Base-by-base conservation (phyloP, 2,329 filamentous ascomycete species). In the Colletotrichum sp. region DNA sequence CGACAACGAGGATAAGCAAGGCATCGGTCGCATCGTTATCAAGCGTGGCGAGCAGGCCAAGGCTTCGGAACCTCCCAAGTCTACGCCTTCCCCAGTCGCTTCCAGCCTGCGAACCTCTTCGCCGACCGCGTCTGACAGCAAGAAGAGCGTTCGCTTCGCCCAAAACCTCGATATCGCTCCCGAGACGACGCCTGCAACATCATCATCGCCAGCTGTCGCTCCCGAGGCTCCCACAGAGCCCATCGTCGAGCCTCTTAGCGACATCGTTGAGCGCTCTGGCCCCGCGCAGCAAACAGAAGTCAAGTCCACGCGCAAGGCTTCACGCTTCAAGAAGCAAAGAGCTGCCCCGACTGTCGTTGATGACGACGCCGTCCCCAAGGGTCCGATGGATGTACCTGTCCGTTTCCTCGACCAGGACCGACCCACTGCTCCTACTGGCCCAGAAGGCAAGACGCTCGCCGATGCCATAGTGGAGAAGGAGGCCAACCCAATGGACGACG, bases 121-220 rank as follows among this genome's bases (percentile, higher is more conserved):
- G 26, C 69, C 75, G 60, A 67, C 78, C 13, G 76, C 77, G 8
- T 64, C 74, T 26, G 83, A 81, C 32, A 79, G 81, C 60, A 90
- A 90, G 82, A 98, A 97, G 85, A 93, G 91, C 18, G 96, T 98
- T 30, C 92, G 93, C n/a, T 98, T 98, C 84, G 93, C 95, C 3
- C 87, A 93, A 39, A 88, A 89, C 7, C 86, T 98, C 39, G 94
- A 97, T 79, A 92, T 98, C 77, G 93, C 94, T 64, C 83, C 83
- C 4, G 85, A 83, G 81, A 77, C 26, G 30, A 16, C 36, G 15
- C 13, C 69, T 10, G 15, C 43, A 8, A 18, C 24, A 28, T 26
- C 61, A 28, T 26, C 61, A 2, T 18, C 36, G 34, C 16, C 61
- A 13, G 61, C 21, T 52, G 28, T 72, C 18, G 43, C 73, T 71